phyloP scores from a whole-genome alignment of 1,284 basidiomycete genomes.

The Porogramme epimiltina region DNA sequence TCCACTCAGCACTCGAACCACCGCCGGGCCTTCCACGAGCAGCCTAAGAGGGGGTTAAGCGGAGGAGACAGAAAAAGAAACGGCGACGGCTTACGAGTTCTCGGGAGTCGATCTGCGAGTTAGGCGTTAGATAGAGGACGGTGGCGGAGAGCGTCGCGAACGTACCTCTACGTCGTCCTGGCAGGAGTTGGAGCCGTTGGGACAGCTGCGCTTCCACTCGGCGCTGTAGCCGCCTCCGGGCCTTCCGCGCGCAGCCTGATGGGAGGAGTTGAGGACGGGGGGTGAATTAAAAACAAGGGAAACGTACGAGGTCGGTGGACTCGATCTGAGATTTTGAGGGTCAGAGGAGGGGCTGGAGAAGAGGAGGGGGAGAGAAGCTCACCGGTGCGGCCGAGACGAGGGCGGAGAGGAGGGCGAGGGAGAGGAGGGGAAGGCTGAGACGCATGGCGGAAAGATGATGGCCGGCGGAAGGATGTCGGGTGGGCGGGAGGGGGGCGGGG shows the following conservation, averaged over 20 bases:
- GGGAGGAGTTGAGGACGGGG: not conserved
- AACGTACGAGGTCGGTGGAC: constrained; percentile 15
- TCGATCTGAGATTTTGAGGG: constrained; percentile 1
- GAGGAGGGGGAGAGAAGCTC: constrained; percentile 5
- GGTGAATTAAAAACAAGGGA: not conserved
- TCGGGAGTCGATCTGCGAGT: no score
- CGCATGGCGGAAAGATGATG: constrained; percentile 24
- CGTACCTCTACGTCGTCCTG: no score
- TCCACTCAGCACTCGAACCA: not conserved
- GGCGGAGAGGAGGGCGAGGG: constrained; percentile 27
- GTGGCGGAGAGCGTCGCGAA: not conserved
- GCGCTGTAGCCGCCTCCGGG: constrained; percentile 1
- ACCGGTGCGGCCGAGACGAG: constrained; percentile 31
- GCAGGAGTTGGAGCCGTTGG: no score
- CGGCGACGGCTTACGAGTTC: no score
- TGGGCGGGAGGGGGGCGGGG: constrained; percentile 8
- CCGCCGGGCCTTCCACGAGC: constrained; percentile 1
- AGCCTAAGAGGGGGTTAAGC: not conserved
- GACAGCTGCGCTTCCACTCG: no score
- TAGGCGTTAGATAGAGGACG: no score
- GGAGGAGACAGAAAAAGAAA: not conserved
- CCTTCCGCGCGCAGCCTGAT: not conserved
- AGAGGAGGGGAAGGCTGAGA: constrained; percentile 22
- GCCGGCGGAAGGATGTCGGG: not conserved
- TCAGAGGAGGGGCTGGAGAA: not conserved